Base-by-base conservation (phyloP, 192 early-diverging fungal genomes). In the Irineochytrium annulatum region DNA sequence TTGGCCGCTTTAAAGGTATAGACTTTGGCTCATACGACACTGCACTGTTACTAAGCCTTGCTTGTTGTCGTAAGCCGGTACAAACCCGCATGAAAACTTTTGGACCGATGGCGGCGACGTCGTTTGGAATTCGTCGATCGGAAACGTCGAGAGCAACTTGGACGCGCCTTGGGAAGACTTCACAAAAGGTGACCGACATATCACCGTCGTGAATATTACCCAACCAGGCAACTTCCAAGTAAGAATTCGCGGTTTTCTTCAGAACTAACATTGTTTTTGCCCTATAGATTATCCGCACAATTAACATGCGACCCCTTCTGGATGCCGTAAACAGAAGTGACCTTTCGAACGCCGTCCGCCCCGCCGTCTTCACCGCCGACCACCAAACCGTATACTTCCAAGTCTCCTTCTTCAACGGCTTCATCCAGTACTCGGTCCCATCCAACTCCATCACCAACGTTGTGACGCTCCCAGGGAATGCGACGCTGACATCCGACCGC, bases 371-470 rank as follows among this genome's bases (percentile, higher is more conserved):
- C 56, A 13, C 24, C 16, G 14, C 59, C n/a, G 56, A 60, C 52
- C 55, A 13, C 24, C 26, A 13, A 57, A 60, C 52, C 14, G 14
- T 60, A 20, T 60, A 60, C 59, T 57, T 57, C 46, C 51, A 60
- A 51, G 59, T 60, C 54, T 60, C 59, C 6, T 60, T 60, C 52
- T 60, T 59, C 59, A 60, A 60, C 55, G 59, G 59, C 16, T 55
- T 60, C 59, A 44, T 60, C 52, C 52, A 60, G 56, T 60, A 60
- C 59, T 43, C 52, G 13, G 55, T 60, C 20, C 11, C 27, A 13
- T 5, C 55, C n/a, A 51, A 60, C 59, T 57, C 52, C 20, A 54
- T 60, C 51, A 19, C 52, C 11, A 19, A 51, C 49, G 24, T 44
- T 19, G 54, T 55, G 19, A 60, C 59, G 20, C 59, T 60, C 51